These are phyloP conservation scores for Trichomonas vaginalis DNA, from an alignment of 208 protist genomes.

Conservation along the genomic window DNA sequence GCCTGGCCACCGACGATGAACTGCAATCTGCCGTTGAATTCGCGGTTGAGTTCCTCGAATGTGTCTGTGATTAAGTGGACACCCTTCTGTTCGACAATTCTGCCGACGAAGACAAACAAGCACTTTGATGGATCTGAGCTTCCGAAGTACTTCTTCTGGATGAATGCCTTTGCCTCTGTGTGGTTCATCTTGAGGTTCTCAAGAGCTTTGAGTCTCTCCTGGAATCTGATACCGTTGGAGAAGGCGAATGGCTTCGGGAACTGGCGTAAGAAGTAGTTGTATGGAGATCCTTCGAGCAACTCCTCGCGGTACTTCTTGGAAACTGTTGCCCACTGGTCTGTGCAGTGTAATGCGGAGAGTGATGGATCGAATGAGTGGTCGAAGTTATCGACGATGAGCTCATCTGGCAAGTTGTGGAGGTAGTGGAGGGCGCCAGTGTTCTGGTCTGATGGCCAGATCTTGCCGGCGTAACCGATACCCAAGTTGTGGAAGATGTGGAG, in stretches of 20 bases:
- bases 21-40: neutral
- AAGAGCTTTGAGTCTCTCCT: neutral
- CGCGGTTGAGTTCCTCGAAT: neutral
- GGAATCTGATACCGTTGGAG: neutral
- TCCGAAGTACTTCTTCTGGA: constrained; percentile 12
- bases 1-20: constrained; percentile 10
- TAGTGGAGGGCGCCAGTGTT: neutral
- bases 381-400: neutral
- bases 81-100: constrained; percentile 14
- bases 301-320: constrained; percentile 4
- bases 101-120: constrained; percentile 3
- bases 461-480: neutral
- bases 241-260: neutral
- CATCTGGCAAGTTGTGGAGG: neutral
- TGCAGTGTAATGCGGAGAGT: neutral
- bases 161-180: neutral
- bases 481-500: constrained; percentile 13
- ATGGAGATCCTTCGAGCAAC: neutral
- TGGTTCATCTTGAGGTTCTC: neutral
- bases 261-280: neutral
- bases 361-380: constrained; percentile 16
- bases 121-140: neutral
- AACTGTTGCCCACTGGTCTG: constrained; percentile 11
- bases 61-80: constrained; percentile 6
- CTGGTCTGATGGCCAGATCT: neutral